A percentile compares a stretch with the other conserved stretches of the same genome.
These are phyloP conservation scores for Cornus kousa DNA, from an alignment of 148 eudicot genomes.

Conservation along the genomic window DNA sequence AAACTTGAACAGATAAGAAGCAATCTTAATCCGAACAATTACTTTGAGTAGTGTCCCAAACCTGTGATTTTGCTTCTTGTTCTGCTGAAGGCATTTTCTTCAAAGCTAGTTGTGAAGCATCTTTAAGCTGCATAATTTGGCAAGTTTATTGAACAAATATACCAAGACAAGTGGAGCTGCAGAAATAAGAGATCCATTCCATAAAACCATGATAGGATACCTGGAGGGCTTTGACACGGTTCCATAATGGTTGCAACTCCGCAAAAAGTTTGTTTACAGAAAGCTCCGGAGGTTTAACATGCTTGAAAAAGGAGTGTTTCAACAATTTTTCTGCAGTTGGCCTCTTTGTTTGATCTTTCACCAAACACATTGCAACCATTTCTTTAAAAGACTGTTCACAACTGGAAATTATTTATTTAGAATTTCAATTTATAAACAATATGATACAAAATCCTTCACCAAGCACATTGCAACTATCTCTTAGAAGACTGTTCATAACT, in stretches of 20 bases:
- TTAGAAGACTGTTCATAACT: constrained; percentile 42
- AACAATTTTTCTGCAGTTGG: constrained; percentile 92
- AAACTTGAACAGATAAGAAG: neutral
- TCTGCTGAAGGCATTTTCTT: constrained; percentile 94
- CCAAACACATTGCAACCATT: constrained; percentile 99
- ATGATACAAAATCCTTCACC: constrained; percentile 62
- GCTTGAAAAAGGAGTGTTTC: constrained; percentile 90
- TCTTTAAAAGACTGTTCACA: constrained; percentile 85
- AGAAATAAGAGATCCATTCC: constrained; percentile 7
- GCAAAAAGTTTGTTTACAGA: constrained; percentile 78
- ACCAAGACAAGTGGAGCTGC: constrained; percentile 1
- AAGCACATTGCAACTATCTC: constrained; percentile 99
- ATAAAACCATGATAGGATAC: constrained; percentile 28
- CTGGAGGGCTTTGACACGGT: constrained; percentile 91
- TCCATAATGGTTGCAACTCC: constrained; percentile 88
- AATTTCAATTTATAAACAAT: too few species aligned
- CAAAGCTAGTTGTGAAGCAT: constrained; percentile 94
- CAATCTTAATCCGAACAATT: neutral
- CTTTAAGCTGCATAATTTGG: constrained; percentile 57
- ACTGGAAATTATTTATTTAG: constrained; percentile 10
- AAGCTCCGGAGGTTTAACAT: constrained; percentile 91
- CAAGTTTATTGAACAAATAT: constrained; percentile 1
- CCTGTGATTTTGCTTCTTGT: constrained; percentile 95
- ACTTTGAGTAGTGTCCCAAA: constrained; percentile 18
- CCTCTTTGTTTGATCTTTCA: constrained; percentile 96